Evolutionary conservation across 2,329 filamentous ascomycete species (phyloP), one percentile per base, ranked within the genome.

Genomic region (Hypomyces perniciosus): DNA sequence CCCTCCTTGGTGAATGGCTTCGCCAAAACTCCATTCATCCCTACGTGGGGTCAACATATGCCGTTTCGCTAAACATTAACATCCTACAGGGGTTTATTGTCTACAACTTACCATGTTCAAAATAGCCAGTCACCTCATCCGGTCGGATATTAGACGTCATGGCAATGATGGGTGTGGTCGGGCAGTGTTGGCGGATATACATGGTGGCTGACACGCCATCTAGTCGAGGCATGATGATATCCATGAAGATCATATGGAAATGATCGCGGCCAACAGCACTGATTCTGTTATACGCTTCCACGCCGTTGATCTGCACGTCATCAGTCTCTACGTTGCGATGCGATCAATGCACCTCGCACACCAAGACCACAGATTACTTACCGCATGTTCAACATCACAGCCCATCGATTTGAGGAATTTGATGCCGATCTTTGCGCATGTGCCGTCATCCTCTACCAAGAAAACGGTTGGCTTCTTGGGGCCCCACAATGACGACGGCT

Each of bases 81-180:
- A 20, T 20, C 20, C 20, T 20, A 20, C 20, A 20, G 3, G 20
- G 20, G 20, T 46, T 56, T 61, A 60, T 51, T 51, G 41, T 27
- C 10, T 28, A 27, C 27, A 20, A 68, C 85, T 75, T 79, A 93
- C 91, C 93, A 72, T 95, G 91, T 62, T 92, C 85, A 72, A 96
- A 97, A 66, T 99, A 99, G 72, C 95, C 91, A 48, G 92, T 88
- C 55, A 97, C 95, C 65, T 99, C 93, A 62, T 96, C 92, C 54
- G 90, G 91, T 57, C 93, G 83, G 57, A 99, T 97, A 65, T 97
- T 99, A 4, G 92, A 96, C 3, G 93, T 99, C 93, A 99, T 97
- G 43, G 93, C 93, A 52, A 99, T 89, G 61, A 99, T 95, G 0
- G 93, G 93, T 20, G 88, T 84, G 5, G 84, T 81, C 35, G 83